Percentiles rank a stretch among this genome's conserved stretches.
phyloP scores from a whole-genome alignment of 345 rosid genomes.

The Eutrema yunnanense region DNA sequence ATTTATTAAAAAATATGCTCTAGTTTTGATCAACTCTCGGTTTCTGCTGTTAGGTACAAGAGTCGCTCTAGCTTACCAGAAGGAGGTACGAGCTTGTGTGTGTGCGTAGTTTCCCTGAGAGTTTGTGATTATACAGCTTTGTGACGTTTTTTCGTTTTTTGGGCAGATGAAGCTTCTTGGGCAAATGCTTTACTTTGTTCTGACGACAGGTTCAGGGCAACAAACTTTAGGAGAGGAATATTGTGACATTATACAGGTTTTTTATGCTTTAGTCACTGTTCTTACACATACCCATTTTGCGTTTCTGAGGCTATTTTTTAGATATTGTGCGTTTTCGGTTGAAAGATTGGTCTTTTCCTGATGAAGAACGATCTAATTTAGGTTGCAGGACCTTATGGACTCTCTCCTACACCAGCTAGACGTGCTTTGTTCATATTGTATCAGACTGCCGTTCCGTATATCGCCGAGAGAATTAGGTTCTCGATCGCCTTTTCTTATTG shows the following conservation, averaged over 20 bases:
- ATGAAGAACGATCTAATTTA: slow-evolving; percentile 19
- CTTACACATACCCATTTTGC: background rate
- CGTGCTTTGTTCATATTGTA: slow-evolving; percentile 81
- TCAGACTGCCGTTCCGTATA: slow-evolving; percentile 75
- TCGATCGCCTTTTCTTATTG: background rate
- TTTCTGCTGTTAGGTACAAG: slow-evolving; percentile 52
- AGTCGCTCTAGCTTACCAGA: slow-evolving; percentile 84
- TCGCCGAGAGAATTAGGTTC: slow-evolving; percentile 85
- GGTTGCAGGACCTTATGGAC: slow-evolving; percentile 77
- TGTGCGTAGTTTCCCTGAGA: background rate
- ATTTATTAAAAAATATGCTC: background rate
- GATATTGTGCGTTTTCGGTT: background rate
- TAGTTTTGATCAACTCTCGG: background rate
- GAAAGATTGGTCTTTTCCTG: background rate
- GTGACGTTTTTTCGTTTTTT: background rate
- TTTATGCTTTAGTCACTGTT: background rate
- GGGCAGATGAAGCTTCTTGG: slow-evolving; percentile 77
- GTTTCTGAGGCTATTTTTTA: background rate
- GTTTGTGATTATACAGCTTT: background rate
- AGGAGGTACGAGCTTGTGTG: slow-evolving; percentile 44
- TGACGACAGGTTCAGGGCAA: slow-evolving; percentile 92
- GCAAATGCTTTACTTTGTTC: slow-evolving; percentile 82
- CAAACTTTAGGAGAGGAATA: slow-evolving; percentile 96
- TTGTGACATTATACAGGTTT: slow-evolving; percentile 92
- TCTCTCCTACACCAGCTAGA: slow-evolving; percentile 94